These are phyloP conservation scores for Zelopaecilomyces penicillatus DNA, from an alignment of 2,329 filamentous ascomycete genomes.

Conservation along the genomic window DNA sequence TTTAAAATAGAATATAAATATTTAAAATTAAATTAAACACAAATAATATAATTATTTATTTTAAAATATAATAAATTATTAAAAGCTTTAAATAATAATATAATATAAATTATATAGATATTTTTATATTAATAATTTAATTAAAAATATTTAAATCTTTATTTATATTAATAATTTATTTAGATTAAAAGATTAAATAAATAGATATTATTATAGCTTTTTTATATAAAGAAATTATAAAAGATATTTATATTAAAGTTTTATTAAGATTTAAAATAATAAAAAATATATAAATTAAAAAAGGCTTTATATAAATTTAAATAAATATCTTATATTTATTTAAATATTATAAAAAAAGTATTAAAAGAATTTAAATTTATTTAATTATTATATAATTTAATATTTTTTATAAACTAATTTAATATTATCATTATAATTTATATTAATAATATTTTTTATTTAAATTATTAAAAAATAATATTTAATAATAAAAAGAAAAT, in stretches of 20 bases:
- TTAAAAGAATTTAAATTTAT: not conserved
- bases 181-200: too few species aligned
- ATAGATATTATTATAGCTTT: too few species aligned
- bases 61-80: not conserved
- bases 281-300: not conserved
- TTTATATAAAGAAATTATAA: not conserved
- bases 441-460: not conserved
- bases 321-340: not conserved
- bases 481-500: not conserved
- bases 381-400: not conserved
- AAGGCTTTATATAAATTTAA: not conserved
- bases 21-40: not conserved
- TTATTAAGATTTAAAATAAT: not conserved
- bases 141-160: too few species aligned
- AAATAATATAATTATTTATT: not conserved
- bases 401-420: not conserved
- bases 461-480: not conserved
- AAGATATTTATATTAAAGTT: not conserved
- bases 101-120: too few species aligned
- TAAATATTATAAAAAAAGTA: not conserved
- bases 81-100: too few species aligned
- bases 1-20: too few species aligned
- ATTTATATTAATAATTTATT: not conserved
- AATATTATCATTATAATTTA: not conserved
- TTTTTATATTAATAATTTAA: too few species aligned